Evolutionary conservation across 352 stramenopile genomes (phyloP), one percentile per base, ranked within the genome.

Genomic region (Elongisporangium senticosum): DNA sequence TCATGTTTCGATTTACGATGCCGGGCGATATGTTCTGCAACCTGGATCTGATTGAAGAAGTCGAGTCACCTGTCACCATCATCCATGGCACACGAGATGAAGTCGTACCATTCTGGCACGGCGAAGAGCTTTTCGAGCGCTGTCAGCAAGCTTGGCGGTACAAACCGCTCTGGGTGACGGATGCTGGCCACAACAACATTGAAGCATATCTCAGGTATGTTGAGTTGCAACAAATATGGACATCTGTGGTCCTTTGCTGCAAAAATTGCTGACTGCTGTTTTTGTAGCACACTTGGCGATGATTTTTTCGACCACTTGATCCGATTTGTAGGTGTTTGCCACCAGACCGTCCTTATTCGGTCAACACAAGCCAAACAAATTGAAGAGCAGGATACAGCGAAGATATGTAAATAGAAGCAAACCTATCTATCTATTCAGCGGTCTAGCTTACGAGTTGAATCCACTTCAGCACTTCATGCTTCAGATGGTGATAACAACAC

Each of bases 71-170:
- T 8, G 85, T 99, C 22, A 99, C 98, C 53, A 98, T 99, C 69
- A 97, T 99, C 51, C 97, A 99, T 63, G 97, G 97, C 40, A 99
- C 96, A 43, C 85, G 97, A 58, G 97, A 99, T 74, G 96, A 99
- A 81, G 95, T 99, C 4, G 96, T 99, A 19, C 97, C 97, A 1
- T 99, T 99, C 70, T 99, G 96, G 94, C 96, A 99, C 57, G 96
- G 96, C 8, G 87, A 97, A 74, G 83, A 80, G 47, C 62, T 99
- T 7, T 99, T 98, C 62, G 72, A 98, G 51, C 82, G 84, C 51
- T 92, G 96, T 51, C 73, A 72, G 24, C 89, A 97, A 64, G 79
- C 92, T 47, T 99, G 94, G 95, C 77, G 96, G 40, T 98, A 86
- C 57, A 98, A 98, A 66, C 97, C 97, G 5, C 96, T 99, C 56